Percentiles rank a stretch among this genome's conserved stretches.
phyloP scores from a whole-genome alignment of 2,329 filamentous ascomycete species.

The Venturia nashicola region DNA sequence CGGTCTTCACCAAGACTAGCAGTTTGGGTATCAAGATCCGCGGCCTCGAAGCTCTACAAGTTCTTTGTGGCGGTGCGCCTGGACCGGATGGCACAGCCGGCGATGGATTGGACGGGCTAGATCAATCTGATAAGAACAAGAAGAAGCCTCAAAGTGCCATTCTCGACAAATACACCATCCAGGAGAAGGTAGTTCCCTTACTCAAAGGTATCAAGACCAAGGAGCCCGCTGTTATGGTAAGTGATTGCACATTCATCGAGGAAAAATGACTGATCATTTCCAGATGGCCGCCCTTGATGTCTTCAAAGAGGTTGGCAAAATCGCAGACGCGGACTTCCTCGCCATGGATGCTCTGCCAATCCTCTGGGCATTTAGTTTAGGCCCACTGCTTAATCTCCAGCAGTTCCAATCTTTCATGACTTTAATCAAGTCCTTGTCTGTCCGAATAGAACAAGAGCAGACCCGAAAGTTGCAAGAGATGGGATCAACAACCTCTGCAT shows the following conservation, averaged over 20 bases:
- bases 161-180: conserved; percentile 94
- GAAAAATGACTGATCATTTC: not conserved
- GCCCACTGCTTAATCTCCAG: conserved; percentile 72
- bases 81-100: conserved; percentile 33
- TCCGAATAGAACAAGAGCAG: conserved; percentile 78
- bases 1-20: conserved; percentile 84
- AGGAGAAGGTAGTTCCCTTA: conserved; percentile 89
- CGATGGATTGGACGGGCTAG: conserved; percentile 67
- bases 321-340: conserved; percentile 80
- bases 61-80: conserved; percentile 68
- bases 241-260: conserved; percentile 9
- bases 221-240: conserved; percentile 83
- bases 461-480: conserved; percentile 79
- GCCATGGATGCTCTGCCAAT: conserved; percentile 84
- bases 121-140: conserved; percentile 39
- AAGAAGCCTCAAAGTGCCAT: conserved; percentile 56
- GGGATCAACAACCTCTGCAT: conserved; percentile 42
- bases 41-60: conserved; percentile 78
- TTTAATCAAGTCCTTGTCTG: conserved; percentile 69
- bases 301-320: conserved; percentile 67
- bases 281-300: conserved; percentile 74
- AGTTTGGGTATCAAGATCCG: conserved; percentile 91
- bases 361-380: conserved; percentile 83
- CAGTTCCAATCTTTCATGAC: conserved; percentile 85
- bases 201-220: conserved; percentile 93